Evolutionary conservation across 345 rosid species (phyloP), one percentile per base, ranked within the genome.

Genomic region (Clausena lansium): DNA sequence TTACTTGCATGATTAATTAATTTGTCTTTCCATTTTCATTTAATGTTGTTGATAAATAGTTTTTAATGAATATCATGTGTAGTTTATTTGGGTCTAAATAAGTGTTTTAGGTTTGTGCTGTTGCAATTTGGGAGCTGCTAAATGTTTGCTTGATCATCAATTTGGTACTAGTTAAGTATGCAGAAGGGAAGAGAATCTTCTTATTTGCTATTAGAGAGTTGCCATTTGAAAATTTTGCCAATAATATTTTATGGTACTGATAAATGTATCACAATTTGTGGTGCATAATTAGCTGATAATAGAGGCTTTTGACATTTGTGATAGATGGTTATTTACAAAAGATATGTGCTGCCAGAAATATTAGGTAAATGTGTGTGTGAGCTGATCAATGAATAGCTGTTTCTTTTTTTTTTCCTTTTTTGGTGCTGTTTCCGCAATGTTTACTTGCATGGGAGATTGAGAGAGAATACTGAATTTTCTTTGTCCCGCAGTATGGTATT

Each of bases 141-240:
- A 69, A 38, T 14, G 39, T 33, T 75, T 57, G 61, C 52, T 73
- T 22, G 22, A 28, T 70, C 50, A 50, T 50, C 24, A 25, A 25
- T 71, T 59, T 74, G 58, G 55, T 28, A 25, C 28, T 59, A 6
- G 59, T 41, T 47, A 67, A 71, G 67, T 72, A 59, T 39, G 70
- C 27, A 10, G 32, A n/a, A 32, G 61, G 36, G 28, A 70, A 57
- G 50, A 32, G 7, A 33, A 67, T 55, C 33, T 41, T 25, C 61
- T 70, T 22, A 25, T 64, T 24, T 30, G 33, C 33, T 57, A 4
- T 66, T 10, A 11, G 58, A 20, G 8, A 35, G 13, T 72, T 45
- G 14, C 24, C 45, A 41, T 60, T 36, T 35, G 33, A 77, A 77
- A 68, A 13, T 13, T 58, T 19, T 47, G 32, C 50, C 17, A 71